Evolutionary conservation across 768 basidiomycete species (phyloP).

Genomic region (Kwoniella sp.): DNA sequence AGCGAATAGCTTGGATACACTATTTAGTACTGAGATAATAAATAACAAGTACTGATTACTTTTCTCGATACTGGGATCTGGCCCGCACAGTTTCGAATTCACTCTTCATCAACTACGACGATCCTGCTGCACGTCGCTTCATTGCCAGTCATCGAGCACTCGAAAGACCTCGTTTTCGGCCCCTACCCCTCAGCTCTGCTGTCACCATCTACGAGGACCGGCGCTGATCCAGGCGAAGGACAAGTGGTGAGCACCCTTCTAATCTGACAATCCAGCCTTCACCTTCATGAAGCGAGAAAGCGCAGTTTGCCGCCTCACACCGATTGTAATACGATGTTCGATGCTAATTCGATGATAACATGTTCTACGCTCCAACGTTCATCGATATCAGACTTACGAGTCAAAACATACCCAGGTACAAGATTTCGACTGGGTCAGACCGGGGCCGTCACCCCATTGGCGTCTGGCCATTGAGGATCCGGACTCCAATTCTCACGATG

Average conservation of each 20-base stretch:
- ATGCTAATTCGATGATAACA: too few relatives aligned
- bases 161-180: conserved; percentile 65
- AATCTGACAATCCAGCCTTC: too few relatives aligned
- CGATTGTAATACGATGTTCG: too few relatives aligned
- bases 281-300: too few relatives aligned
- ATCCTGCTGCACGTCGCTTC: conserved; percentile 70
- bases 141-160: conserved; percentile 80
- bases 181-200: conserved; percentile 60
- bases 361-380: too few relatives aligned
- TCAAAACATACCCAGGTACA: conserved; percentile 64
- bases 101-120: conserved; percentile 66
- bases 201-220: background rate
- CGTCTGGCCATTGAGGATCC: background rate
- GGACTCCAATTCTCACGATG: background rate
- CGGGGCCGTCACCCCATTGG: conserved; percentile 80
- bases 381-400: conserved; percentile 29
- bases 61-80: too few relatives aligned
- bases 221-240: background rate
- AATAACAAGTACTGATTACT: too few relatives aligned
- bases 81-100: conserved; percentile 85
- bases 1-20: background rate
- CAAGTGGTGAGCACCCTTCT: conserved; percentile 6
- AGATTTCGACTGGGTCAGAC: conserved; percentile 81
- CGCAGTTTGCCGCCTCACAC: too few relatives aligned
- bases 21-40: too few relatives aligned